Evolutionary conservation across 768 basidiomycete species (phyloP).

Genomic region (Clavaria fumosa): DNA sequence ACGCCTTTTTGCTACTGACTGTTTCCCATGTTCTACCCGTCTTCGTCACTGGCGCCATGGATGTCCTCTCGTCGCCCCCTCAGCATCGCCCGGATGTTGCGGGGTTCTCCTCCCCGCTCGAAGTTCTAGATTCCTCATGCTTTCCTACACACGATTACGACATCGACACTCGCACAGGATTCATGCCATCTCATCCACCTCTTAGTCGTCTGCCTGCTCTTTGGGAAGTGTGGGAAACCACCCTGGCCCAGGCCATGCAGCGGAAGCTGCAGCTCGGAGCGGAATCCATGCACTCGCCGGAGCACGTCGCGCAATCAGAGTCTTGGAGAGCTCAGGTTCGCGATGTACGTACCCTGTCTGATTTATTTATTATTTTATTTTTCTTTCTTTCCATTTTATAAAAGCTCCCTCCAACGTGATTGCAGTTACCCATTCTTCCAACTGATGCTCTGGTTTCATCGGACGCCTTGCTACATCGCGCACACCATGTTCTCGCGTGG

Average conservation of each 20-base stretch:
- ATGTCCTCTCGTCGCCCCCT: conserved; percentile 4
- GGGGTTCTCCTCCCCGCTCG: conserved; percentile 13
- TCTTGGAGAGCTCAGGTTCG: conserved; percentile 39
- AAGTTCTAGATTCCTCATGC: conserved; percentile 20
- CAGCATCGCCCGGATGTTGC: conserved; percentile 14
- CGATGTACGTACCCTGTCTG: conserved; percentile 28
- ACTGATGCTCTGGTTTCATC: conserved; percentile 31
- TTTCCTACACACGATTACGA: conserved; percentile 80
- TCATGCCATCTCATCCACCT: conserved; percentile 75
- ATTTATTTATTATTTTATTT: no score
- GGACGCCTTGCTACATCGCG: conserved; percentile 50
- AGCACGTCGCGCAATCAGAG: conserved; percentile 28
- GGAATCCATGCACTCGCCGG: conserved; percentile 28
- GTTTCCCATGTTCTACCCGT: no score
- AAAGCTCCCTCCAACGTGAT: conserved; percentile 3
- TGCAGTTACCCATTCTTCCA: conserved; percentile 39
- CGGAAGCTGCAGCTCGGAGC: conserved; percentile 43
- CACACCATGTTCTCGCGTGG: conserved; percentile 63
- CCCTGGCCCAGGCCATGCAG: conserved; percentile 34
- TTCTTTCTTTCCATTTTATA: background rate
- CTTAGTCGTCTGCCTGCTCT: conserved; percentile 38
- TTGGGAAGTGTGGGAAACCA: conserved; percentile 64
- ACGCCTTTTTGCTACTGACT: no score
- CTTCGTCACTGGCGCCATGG: no score
- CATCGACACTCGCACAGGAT: conserved; percentile 80